Base-by-base conservation (phyloP, 768 basidiomycete species). In the Trametes elegans region DNA sequence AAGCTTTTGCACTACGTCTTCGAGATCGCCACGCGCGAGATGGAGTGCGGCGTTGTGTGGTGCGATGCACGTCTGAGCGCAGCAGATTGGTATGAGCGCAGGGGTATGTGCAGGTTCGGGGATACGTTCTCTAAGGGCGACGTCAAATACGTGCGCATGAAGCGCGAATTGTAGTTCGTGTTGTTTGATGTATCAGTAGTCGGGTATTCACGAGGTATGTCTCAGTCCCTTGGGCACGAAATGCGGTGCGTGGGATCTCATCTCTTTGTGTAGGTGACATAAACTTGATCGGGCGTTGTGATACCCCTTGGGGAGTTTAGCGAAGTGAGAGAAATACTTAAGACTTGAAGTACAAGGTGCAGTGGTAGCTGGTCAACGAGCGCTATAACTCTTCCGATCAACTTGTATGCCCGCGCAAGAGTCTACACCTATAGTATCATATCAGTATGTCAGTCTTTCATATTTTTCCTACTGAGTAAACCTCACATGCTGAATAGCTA, bases 81-180 rank as follows among this genome's bases (percentile, higher is more conserved):
- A 5, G 56, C 65, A 19, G 68, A 55, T 19, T 84, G 82, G 81
- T 85, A 84, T 65, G 65, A 73, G 57, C 78, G 73, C 55, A 75
- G 79, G 53, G 82, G 80, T 3, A 70, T 85, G 65, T 44, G 62
- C 21, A 56, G 70, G n/a, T 80, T 83, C 53, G 83, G 82, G 18
- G 67, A 72, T 16, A 67, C 49, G 0, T 84, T 86, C 65, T 81
- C 62, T 68, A 84, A 83, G 69, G 75, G 74, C 5, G 64, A 70
- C 36, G 77, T 83, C 58, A 73, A 82, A 69, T 86, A 84, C 64
- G 68, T 80, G 59, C 73, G 79, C 46, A 83, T 85, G 83, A 72
- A 68, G 65, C 71, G 74, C 21, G 57, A 36, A 27, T 21, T 58
- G 9, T 53, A 44, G 40, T 28, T n/a, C n/a, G 7, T 6, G n/a